Evolutionary conservation across 2,329 filamentous ascomycete genomes (phyloP).

Genomic region (Fusarium camptoceras): DNA sequence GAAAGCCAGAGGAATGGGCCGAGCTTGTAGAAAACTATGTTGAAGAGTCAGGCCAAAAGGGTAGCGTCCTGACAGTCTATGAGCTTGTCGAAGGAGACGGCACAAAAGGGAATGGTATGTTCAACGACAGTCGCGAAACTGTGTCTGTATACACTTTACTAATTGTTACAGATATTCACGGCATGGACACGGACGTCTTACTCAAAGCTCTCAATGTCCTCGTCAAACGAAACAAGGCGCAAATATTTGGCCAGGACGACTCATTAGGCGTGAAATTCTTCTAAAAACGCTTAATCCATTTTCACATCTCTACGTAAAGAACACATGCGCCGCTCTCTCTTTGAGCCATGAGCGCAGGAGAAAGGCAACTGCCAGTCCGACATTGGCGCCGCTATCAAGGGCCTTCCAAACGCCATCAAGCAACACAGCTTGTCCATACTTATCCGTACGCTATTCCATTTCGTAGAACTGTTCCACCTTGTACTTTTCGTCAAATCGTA

Average conservation of each 20-base stretch:
- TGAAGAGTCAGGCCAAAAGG: conserved; percentile 89
- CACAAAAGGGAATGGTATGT: conserved; percentile 73
- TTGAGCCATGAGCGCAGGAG: conserved; percentile 2
- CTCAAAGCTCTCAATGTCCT: conserved; percentile 82
- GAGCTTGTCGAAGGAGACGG: conserved; percentile 91
- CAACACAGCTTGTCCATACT: conserved; percentile 5
- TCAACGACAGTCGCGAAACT: background rate
- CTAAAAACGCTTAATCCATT: conserved; percentile 62
- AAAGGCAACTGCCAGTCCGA: conserved; percentile 19
- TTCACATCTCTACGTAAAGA: conserved; percentile 34
- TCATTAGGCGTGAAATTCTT: conserved; percentile 97
- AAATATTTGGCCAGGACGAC: conserved; percentile 91
- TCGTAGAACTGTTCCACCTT: conserved; percentile 60
- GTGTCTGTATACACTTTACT: conserved; percentile 4
- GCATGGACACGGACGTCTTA: conserved; percentile 87
- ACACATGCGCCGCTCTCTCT: conserved; percentile 20
- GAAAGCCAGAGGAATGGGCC: conserved; percentile 91
- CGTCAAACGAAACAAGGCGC: conserved; percentile 90
- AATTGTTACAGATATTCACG: conserved; percentile 75
- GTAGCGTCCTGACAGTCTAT: conserved; percentile 89
- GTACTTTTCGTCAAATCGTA: conserved; percentile 75
- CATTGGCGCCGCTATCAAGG: conserved; percentile 18
- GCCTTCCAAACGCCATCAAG: conserved; percentile 39
- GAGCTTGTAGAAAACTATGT: conserved; percentile 81
- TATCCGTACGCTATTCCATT: conserved; percentile 13